Percentiles rank a stretch among this genome's conserved stretches.
phyloP scores from a whole-genome alignment of 140 eudicot genomes.

The Eryngium alpinum region DNA sequence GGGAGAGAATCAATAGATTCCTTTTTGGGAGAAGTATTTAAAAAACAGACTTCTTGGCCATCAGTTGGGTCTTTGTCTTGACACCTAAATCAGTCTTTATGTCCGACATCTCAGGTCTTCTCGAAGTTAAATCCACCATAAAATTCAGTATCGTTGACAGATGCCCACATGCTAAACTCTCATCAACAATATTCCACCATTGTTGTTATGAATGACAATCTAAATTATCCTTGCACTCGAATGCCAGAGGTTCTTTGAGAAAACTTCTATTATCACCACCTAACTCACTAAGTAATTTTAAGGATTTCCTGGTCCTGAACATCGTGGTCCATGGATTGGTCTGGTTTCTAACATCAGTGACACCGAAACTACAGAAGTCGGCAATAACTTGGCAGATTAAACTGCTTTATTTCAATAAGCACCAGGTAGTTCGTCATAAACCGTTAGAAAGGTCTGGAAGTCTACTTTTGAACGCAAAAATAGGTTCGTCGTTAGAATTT shows the following conservation, averaged over 20 bases:
- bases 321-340: too few species aligned
- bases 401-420: too few species aligned
- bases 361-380: too few species aligned
- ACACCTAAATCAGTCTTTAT: conserved; percentile 98
- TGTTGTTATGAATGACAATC: conserved; percentile 84
- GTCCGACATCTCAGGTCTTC: conserved; percentile 79
- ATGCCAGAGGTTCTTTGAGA: conserved; percentile 93
- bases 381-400: too few species aligned
- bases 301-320: conserved; percentile 66
- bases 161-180: conserved; percentile 51
- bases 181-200: conserved; percentile 53
- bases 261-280: conserved; percentile 98
- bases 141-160: conserved; percentile 62
- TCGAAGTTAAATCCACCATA: conserved; percentile 72
- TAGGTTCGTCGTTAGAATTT: too few species aligned
- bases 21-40: conserved; percentile 83
- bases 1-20: too few species aligned
- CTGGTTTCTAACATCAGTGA: too few species aligned
- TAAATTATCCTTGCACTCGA: conserved; percentile 95
- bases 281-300: conserved; percentile 91
- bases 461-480: too few species aligned
- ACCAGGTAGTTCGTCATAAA: too few species aligned
- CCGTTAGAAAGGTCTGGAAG: too few species aligned
- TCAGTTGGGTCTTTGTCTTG: conserved; percentile 93
- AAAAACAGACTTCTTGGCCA: conserved; percentile 94